phyloP scores from a whole-genome alignment of 2,329 filamentous ascomycete species.

The Neocatenulostroma microsporum region DNA sequence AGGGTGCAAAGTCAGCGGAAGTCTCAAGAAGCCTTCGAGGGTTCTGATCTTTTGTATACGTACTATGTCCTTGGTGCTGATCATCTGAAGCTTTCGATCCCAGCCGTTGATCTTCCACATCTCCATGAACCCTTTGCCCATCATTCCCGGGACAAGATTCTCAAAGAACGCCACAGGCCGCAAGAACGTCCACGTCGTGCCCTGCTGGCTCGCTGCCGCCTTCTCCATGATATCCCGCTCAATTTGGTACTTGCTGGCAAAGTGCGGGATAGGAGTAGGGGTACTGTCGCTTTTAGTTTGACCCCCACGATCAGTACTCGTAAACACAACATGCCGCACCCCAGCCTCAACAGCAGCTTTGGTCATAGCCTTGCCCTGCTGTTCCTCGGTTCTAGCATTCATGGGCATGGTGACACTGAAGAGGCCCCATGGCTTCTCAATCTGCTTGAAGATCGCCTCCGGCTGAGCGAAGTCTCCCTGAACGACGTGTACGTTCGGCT shows the following conservation, averaged over 20 bases:
- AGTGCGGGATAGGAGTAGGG: slow-evolving; percentile 54
- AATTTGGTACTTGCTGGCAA: slow-evolving; percentile 52
- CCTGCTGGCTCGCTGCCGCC: slow-evolving; percentile 32
- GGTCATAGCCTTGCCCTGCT: slow-evolving; percentile 52
- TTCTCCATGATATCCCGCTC: slow-evolving; percentile 52
- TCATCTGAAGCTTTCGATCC: slow-evolving; percentile 28
- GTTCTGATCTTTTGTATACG: too few species aligned
- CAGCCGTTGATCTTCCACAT: slow-evolving; percentile 31
- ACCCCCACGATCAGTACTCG: slow-evolving; percentile 50
- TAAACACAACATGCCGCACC: slow-evolving; percentile 57
- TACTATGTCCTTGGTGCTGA: slow-evolving; percentile 30
- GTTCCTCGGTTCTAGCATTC: slow-evolving; percentile 36
- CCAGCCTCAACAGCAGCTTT: slow-evolving; percentile 49
- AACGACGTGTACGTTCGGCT: slow-evolving; percentile 46
- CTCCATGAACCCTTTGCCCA: slow-evolving; percentile 43
- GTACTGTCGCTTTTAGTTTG: slow-evolving; percentile 44
- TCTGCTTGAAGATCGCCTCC: slow-evolving; percentile 40
- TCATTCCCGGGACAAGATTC: slow-evolving; percentile 43
- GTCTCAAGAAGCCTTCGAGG: too few species aligned
- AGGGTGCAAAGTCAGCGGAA: too few species aligned
- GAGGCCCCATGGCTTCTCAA: slow-evolving; percentile 23
- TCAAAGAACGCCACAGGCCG: slow-evolving; percentile 59
- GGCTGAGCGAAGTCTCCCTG: slow-evolving; percentile 51
- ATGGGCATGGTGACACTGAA: slow-evolving; percentile 20
- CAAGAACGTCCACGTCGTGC: slow-evolving; percentile 55